Base-by-base conservation (phyloP, 768 basidiomycete species). In the Mycena galopus region DNA sequence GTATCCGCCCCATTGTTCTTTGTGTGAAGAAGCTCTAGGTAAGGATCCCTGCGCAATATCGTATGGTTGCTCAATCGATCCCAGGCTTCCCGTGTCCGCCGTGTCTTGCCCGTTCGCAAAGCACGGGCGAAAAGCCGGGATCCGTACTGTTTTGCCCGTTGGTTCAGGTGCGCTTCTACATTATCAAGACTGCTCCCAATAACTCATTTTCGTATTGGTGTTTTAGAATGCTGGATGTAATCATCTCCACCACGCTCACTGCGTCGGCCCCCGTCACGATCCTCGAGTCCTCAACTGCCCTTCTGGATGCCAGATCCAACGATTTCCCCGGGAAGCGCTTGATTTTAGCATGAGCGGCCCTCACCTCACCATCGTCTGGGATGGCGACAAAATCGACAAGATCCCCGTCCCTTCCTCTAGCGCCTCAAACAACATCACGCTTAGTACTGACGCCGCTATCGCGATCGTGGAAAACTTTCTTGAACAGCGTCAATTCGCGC, bases 201-300 rank as follows among this genome's bases (percentile, higher is more conserved):
- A n/a, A n/a, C n/a, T n/a, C n/a, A n/a, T n/a, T 25, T 51, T 1
- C 21, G 44, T 11, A 35, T 57, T n/a, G 6, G 39, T 59, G 57
- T 17, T 37, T 8, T 50, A 81, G 80, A 81, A 81, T 51, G 78
- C 78, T 25, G 77, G 77, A 8, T 81, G 80, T 55, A 73, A 72
- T 4, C 79, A 81, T 55, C 51, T 79, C 11, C 80, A 81, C 53
- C 80, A 81, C 55, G 77, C 80, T 2, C 80, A 81, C 59, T 81
- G 80, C 63, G 39, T 81, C 17, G 77, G 76, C 11, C 50, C 72
- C 0, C 74, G 71, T 0, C 29, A 44, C 35, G 47, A 25, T 5
- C 53, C n/a, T 29, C 14, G 42, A 21, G 59, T 33, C 32, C 29
- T 44, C 2, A 58, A 66, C 19, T 81, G 80, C 62, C 80, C 80